A percentile compares a stretch with the other conserved stretches of the same genome.
Conservation (phyloP, 2,329 filamentous ascomycete genomes). For the Blastomyces parvus region DNA sequence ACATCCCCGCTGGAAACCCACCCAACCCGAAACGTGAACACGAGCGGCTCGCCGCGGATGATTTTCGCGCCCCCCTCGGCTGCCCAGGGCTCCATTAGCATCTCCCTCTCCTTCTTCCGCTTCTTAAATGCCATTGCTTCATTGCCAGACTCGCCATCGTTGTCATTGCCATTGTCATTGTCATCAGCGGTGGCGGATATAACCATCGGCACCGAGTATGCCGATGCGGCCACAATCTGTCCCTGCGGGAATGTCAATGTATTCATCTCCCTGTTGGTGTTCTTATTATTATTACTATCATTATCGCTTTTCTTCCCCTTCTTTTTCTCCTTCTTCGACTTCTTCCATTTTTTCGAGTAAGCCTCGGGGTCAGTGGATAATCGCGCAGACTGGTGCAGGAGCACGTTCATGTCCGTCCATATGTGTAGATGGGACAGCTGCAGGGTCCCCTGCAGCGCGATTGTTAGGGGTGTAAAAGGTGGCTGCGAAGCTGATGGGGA, state of each 20-base stretch:
- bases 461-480: conserved; percentile 70
- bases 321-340: conserved; percentile 30
- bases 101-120: conserved; percentile 40
- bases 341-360: conserved; percentile 13
- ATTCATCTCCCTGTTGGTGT: conserved; percentile 46
- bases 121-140: conserved; percentile 16
- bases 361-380: conserved; percentile 8
- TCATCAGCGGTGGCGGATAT: conserved; percentile 30
- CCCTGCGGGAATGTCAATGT: conserved; percentile 42
- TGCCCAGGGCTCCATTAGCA: conserved; percentile 37
- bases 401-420: conserved; percentile 77
- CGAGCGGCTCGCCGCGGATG: conserved; percentile 77
- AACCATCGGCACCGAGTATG: conserved; percentile 71
- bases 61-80: conserved; percentile 51
- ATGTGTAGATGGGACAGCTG: conserved; percentile 86
- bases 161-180: conserved; percentile 12
- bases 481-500: background rate
- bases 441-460: conserved; percentile 79
- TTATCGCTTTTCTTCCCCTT: conserved; percentile 30
- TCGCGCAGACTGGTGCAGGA: conserved; percentile 54
- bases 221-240: conserved; percentile 75
- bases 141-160: background rate
- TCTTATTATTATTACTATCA: conserved; percentile 41
- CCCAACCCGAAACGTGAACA: conserved; percentile 66
- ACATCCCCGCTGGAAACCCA: conserved; percentile 51